Base-by-base conservation (phyloP, 129 eudicot species). In the Artemisia annua region DNA sequence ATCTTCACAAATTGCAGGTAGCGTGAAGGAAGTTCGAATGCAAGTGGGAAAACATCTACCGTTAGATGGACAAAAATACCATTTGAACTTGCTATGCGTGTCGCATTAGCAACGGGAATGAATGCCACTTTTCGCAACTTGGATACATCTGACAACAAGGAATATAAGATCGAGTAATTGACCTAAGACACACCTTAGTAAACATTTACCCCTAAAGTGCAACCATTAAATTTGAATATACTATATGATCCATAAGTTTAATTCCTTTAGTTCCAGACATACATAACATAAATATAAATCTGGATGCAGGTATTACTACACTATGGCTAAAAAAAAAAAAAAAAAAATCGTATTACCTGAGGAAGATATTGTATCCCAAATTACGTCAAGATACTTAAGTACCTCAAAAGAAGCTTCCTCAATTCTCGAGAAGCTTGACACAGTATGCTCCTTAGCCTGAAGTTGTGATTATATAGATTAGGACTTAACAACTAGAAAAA, bases 351-450 rank as follows among this genome's bases (percentile, higher is more conserved):
- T n/a, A 22, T 15, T 58, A 58, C 63, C 63, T 58, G 63, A 58
- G 63, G 63, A 58, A 58, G 63, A 58, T 58, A 58, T 19, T 24
- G 48, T 68, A 51, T 26, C 15, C 73, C 73, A 68, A 51, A 5
- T 68, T 15, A 7, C 53, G 61, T 68, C 73, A 7, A 68, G 73
- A 68, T 68, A 51, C 60, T 26, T 14, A 2, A 68, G 61, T n/a
- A 68, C 61, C 60, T 68, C 49, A 28, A 50, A 51, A 68, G 10
- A 2, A 68, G 73, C 73, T 48, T 68, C 73, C 73, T 68, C 61
- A 3, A 8, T 0, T 9, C 10, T 50, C 10, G 16, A 15, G 0
- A 51, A 24, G 60, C 48, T 13, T 51, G 73, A 51, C 3, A 0
- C 1, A 48, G 48, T 14, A 14, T 2, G 1, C 13, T 0, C 0